Conservation (phyloP, 306 rosid genomes). For the Pyrus pyrifolia region DNA sequence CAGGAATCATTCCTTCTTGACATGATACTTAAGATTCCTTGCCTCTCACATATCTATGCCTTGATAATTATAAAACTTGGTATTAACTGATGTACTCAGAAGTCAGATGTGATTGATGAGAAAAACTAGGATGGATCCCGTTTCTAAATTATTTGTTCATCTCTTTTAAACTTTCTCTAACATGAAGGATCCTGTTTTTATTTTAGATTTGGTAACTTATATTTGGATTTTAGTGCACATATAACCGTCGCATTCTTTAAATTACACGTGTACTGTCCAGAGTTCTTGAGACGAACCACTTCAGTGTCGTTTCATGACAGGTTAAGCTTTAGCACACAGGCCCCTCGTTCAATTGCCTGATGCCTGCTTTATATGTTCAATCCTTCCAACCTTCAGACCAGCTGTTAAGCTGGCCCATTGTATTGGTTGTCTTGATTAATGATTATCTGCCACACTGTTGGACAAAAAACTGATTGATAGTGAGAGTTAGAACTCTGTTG, state of each 20-base stretch:
- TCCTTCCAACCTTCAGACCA: conserved; percentile 26
- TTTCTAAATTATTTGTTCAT: not conserved
- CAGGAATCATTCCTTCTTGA: not conserved
- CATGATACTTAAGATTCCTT: not conserved
- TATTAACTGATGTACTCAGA: not conserved
- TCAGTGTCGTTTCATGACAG: conserved; percentile 26
- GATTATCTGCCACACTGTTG: conserved; percentile 26
- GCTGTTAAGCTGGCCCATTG: conserved; percentile 38
- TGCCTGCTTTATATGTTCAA: conserved; percentile 20
- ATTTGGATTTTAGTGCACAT: not conserved
- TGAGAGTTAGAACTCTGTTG: conserved; percentile 13
- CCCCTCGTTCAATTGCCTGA: conserved; percentile 20
- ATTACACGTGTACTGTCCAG: conserved; percentile 4
- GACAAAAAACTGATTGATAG: conserved; percentile 3
- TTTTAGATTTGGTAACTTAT: not conserved
- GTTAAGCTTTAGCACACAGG: conserved; percentile 19
- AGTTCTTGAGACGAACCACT: conserved; percentile 13
- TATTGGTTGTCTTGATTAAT: conserved; percentile 24
- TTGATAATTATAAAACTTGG: conserved; percentile 5
- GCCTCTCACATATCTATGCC: not conserved
- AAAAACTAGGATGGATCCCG: not conserved
- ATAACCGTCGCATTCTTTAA: not conserved
- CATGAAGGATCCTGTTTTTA: not conserved
- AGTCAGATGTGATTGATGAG: not conserved
- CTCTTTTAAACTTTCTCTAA: not conserved